A percentile compares a stretch with the other conserved stretches of the same genome.
Evolutionary conservation across 257 asterid species (phyloP).

Genomic region (Primulina tabacum): DNA sequence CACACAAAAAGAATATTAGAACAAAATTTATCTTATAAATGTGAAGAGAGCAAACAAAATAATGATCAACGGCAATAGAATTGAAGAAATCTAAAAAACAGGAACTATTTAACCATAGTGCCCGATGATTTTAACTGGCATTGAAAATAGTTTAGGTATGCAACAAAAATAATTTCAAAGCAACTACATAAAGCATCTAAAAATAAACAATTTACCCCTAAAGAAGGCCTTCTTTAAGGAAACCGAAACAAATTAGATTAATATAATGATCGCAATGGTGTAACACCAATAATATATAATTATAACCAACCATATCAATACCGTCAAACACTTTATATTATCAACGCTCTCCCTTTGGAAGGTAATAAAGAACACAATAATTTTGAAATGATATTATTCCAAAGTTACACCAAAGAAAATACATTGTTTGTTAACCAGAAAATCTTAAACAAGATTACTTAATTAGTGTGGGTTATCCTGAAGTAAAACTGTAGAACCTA

Average conservation of each 20-base stretch:
- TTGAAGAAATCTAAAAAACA: not conserved
- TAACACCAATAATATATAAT: not conserved
- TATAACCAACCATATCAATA: not conserved
- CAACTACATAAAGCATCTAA: not conserved
- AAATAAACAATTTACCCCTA: too few relatives aligned
- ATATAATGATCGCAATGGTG: not conserved
- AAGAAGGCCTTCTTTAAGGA: not conserved
- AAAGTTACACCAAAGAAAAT: slow-evolving; percentile 16
- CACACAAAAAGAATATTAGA: too few relatives aligned
- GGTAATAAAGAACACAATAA: slow-evolving; percentile 16
- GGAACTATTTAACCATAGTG: not conserved
- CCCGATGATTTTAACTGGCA: not conserved
- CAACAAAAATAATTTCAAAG: not conserved
- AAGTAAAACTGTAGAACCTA: slow-evolving; percentile 1
- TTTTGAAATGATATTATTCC: slow-evolving; percentile 16
- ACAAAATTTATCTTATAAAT: not conserved
- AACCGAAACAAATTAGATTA: not conserved
- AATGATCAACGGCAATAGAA: not conserved
- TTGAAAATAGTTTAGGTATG: not conserved
- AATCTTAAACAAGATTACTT: slow-evolving; percentile 1
- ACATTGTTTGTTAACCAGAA: not conserved
- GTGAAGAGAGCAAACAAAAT: not conserved
- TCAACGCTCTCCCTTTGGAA: slow-evolving; percentile 17
- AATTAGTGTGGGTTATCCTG: not conserved
- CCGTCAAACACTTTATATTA: not conserved